Evolutionary conservation across 805 yeast genomes (phyloP).

Genomic region (Soucietia sequanensis): DNA sequence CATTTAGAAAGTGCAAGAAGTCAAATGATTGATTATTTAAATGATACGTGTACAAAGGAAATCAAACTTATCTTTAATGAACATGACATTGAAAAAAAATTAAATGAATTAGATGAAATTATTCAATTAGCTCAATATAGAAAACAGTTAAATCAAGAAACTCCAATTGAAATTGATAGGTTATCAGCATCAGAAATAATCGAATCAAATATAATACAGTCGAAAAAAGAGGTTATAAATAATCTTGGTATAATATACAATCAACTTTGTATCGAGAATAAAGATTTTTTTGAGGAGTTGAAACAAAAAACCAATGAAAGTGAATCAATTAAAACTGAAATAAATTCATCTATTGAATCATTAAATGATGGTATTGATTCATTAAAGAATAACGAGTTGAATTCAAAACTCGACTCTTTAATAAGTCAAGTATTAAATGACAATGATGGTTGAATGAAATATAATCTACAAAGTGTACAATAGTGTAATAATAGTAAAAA

Average conservation of each 20-base stretch:
- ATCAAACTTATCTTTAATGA: constrained; percentile 55
- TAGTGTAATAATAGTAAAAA: constrained; percentile 3
- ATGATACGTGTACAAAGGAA: constrained; percentile 47
- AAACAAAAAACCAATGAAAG: constrained; percentile 17
- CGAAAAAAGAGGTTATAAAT: constrained; percentile 21
- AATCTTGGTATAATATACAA: constrained; percentile 33
- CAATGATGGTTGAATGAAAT: too few relatives aligned
- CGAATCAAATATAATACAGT: constrained; percentile 23
- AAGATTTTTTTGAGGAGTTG: constrained; percentile 23
- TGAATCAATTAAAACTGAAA: constrained; percentile 16
- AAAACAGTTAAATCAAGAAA: constrained; percentile 11
- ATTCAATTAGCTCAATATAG: constrained; percentile 41
- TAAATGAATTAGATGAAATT: constrained; percentile 49
- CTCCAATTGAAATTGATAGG: constrained; percentile 27
- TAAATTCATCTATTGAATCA: constrained; percentile 18
- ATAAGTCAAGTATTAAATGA: constrained; percentile 9
- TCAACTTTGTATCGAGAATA: constrained; percentile 36
- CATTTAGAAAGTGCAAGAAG: constrained; percentile 47
- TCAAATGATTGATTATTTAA: constrained; percentile 55
- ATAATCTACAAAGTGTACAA: too few relatives aligned
- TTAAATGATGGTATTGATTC: constrained; percentile 19
- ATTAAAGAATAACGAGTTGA: constrained; percentile 15
- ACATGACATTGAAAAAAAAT: constrained; percentile 39
- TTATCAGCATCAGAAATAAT: constrained; percentile 31
- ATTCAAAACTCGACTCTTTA: constrained; percentile 22